These are phyloP conservation scores for Calonectria pseudoturangicola DNA, from an alignment of 2,329 filamentous ascomycete genomes.

Conservation along the genomic window DNA sequence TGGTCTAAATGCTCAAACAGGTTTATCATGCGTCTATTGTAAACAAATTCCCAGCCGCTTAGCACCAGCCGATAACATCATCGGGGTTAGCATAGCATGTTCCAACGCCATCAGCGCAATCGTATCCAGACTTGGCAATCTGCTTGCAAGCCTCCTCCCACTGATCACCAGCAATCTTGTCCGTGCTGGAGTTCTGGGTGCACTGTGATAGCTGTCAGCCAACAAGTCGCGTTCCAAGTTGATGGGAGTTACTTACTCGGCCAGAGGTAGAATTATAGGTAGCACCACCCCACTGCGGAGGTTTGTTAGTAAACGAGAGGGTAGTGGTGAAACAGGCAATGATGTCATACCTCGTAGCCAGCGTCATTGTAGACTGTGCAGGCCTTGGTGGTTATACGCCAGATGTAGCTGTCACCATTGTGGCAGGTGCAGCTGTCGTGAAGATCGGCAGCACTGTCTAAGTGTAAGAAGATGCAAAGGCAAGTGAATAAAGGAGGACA, in stretches of 20 bases:
- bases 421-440: conserved; percentile 48
- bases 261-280: conserved; percentile 44
- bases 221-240: fast-evolving
- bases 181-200: conserved; percentile 34
- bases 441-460: conserved; percentile 41
- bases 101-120: conserved; percentile 46
- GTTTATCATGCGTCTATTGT: conserved; percentile 1
- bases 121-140: conserved; percentile 43
- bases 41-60: conserved; percentile 13
- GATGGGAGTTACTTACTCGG: conserved; percentile 32
- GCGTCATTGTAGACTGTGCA: conserved; percentile 44
- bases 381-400: conserved; percentile 46
- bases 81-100: conserved; percentile 45
- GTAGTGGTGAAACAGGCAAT: background rate
- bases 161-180: conserved; percentile 46
- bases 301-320: background rate
- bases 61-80: conserved; percentile 42
- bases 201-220: conserved; percentile 38
- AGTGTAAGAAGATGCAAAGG: conserved; percentile 4
- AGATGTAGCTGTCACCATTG: conserved; percentile 49
- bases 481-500: fast-evolving
- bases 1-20: conserved; percentile 7
- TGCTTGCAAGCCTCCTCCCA: conserved; percentile 50
- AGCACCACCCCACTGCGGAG: conserved; percentile 42
- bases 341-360: conserved; percentile 37